Base-by-base conservation (phyloP, 2,329 filamentous ascomycete species). In the Chaetomium sp. region DNA sequence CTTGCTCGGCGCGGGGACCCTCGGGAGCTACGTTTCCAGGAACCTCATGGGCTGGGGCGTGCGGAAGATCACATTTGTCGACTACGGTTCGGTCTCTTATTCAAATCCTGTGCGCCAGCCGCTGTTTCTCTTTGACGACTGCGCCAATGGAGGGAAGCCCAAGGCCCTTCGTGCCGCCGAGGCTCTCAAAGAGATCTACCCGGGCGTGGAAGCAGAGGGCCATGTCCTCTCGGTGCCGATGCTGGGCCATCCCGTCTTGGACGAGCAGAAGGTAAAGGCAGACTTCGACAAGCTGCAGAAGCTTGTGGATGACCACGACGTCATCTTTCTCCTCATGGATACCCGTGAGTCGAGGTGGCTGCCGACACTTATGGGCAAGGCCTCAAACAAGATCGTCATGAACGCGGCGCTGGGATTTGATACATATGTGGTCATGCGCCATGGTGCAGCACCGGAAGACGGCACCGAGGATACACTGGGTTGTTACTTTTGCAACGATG, bases 401-500 rank as follows among this genome's bases (percentile, higher is more conserved):
- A 99, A 97, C 70, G 91, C 92, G 6, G 94, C 94, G 1, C 79
- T 99, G 3, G 94, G 94, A 0, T 99, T 99, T 67, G 94, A 99
- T 71, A 94, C 91, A 0, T 99, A 89, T 65, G 91, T 99, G 2
- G 91, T 96, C 38, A 97, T 99, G 94, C 84, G 94, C 55, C 94
- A 99, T 70, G 94, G 94, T 1, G 78, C 89, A 5, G 80, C 83
- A 62, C 76, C 77, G 3, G 69, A 72, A 43, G 74, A 77, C 50
- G 76, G 80, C 9, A 78, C 74, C n/a, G 76, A 82, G 53, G 76
- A 83, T 51, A 84, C 89, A 33, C 77, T 97, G 33, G 94, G 94
- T 8, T 99, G 94, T 72, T 99, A 99, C 70, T 99, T 97, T 72
- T 99, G 94, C 74, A 97, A 95, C 66, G 94, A 99, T 69, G 92